Evolutionary conservation across 2,329 filamentous ascomycete species (phyloP).

Genomic region (Fusarium citri): DNA sequence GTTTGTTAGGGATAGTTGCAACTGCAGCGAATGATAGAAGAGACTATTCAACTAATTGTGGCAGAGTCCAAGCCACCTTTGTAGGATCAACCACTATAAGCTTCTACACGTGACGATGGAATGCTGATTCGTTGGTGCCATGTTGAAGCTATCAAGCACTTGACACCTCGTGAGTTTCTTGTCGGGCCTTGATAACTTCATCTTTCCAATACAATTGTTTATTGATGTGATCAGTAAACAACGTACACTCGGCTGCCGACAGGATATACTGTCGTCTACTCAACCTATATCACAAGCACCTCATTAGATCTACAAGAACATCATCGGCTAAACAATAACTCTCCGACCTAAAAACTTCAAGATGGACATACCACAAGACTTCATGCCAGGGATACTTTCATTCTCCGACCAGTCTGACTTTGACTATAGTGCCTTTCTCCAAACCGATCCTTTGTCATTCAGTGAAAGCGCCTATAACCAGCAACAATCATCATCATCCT

Average conservation of each 20-base stretch:
- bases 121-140: constrained; percentile 36
- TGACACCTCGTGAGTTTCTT: constrained; percentile 9
- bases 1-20: constrained; percentile 31
- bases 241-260: background rate
- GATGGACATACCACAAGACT: constrained; percentile 49
- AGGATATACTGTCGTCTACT: background rate
- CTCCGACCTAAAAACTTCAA: background rate
- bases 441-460: constrained; percentile 44
- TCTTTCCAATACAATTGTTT: background rate
- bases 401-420: constrained; percentile 51
- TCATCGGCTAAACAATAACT: background rate
- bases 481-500: constrained; percentile 43
- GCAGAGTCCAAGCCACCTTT: constrained; percentile 25
- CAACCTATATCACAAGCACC: background rate
- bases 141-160: constrained; percentile 5
- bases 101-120: constrained; percentile 38
- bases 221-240: background rate
- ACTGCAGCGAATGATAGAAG: constrained; percentile 27
- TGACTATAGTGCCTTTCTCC: constrained; percentile 55
- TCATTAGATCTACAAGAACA: constrained; percentile 5
- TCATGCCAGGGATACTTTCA: constrained; percentile 46
- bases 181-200: constrained; percentile 2
- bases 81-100: constrained; percentile 24
- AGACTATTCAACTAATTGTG: constrained; percentile 20
- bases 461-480: constrained; percentile 32